Evolutionary conservation across 2,329 filamentous ascomycete genomes (phyloP), one percentile per base, ranked within the genome.

Genomic region (Hymenoscyphus repandus): DNA sequence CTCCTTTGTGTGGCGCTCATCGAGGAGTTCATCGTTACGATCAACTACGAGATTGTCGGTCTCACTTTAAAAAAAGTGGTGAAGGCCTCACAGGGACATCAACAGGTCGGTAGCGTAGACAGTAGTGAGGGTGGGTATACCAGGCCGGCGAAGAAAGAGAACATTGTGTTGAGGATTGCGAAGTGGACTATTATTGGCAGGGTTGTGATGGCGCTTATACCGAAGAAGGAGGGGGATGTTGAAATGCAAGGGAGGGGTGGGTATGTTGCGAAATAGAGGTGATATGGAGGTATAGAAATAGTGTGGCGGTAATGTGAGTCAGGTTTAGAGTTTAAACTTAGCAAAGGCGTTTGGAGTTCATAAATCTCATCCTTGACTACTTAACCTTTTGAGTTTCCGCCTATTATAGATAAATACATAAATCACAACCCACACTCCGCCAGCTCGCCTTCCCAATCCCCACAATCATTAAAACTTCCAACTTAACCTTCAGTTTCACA

Each of bases 21-120:
- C 20, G 73, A 76, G 66, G 77, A 82, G 63, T 69, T 79, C 36
- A 59, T 70, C 6, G 68, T 76, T 17, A 69, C 77, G 2, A 40
- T 68, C 4, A 66, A 74, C 34, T 72, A 72, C 37, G 68, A 73
- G 51, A 55, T 47, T 2, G 55, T 73, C 9, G 74, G 74, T 0
- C 54, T 74, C 45, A 72, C 66, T 2, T 58, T 76, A 41, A 56
- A 62, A 18, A 65, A 65, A 31, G 39, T 55, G 10, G 32, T 47
- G 3, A 52, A 55, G 47, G 33, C 38, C 9, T 9, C 50, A 13
- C 30, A 49, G 10, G 50, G 43, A 15, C 36, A 45, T 15, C 43
- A 37, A 11, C 33, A 42, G 7, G 41, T 48, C 27, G 32, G 37
- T 12, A 58, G 52, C 30, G 39, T 47, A 6, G 42, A 52, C 31